Conservation (phyloP, 2,329 filamentous ascomycete genomes). For the Didymella glomerata region DNA sequence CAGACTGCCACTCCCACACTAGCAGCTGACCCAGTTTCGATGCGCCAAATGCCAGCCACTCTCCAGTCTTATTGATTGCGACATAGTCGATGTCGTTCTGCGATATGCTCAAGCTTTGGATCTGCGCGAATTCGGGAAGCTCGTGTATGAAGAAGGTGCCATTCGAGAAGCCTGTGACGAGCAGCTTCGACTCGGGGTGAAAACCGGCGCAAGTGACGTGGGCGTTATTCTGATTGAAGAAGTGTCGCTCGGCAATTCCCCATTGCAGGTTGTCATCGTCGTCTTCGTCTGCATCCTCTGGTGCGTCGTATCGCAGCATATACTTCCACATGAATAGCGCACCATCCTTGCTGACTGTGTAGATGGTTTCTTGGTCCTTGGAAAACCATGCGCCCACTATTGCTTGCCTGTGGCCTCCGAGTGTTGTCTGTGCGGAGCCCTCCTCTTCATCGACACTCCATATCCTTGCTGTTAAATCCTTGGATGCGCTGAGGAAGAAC, state of each 20-base stretch:
- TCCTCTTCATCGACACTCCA: constrained; percentile 92
- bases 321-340: constrained; percentile 95
- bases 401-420: constrained; percentile 89
- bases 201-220: constrained; percentile 90
- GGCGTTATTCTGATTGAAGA: constrained; percentile 90
- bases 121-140: constrained; percentile 92
- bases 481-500: constrained; percentile 92
- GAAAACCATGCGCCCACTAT: constrained; percentile 98
- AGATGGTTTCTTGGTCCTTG: constrained; percentile 91
- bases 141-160: constrained; percentile 95
- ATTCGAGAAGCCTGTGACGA: constrained; percentile 96
- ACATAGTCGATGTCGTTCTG: constrained; percentile 97
- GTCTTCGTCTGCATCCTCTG: constrained; percentile 62
- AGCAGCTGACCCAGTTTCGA: constrained; percentile 95
- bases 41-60: constrained; percentile 97
- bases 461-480: constrained; percentile 90
- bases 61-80: constrained; percentile 90
- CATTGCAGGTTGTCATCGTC: constrained; percentile 78
- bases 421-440: constrained; percentile 85
- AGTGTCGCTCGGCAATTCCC: constrained; percentile 90
- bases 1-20: constrained; percentile 99
- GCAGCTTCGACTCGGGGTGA: constrained; percentile 83
- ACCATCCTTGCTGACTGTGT: constrained; percentile 96
- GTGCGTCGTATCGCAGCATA: constrained; percentile 65
- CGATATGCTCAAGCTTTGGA: constrained; percentile 92